Base-by-base conservation (phyloP, 179 eudicot species). In the Silene noctiflora region DNA sequence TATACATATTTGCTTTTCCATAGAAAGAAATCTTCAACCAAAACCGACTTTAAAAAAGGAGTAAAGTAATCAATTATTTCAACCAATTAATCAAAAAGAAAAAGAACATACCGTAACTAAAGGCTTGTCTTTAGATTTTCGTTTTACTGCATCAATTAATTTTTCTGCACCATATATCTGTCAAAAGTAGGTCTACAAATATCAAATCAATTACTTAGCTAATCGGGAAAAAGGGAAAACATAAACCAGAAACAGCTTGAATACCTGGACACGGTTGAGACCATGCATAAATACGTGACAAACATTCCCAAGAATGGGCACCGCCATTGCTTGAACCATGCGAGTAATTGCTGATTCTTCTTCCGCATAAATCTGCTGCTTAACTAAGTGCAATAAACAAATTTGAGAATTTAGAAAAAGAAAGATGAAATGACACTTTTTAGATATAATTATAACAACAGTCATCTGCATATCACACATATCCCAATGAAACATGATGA, bases 221-320 rank as follows among this genome's bases (percentile, higher is more conserved):
- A 25, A 71, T 4, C 24, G 24, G 1, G 9, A 11, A 44, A 39
- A 29, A 9, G 20, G 0, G 53, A 20, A 51, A 48, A 64, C 25
- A 17, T 46, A 42, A 33, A 44, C 35, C 58, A 9, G 65, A 3
- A 7, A n/a, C 6, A 58, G 63, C 19, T 29, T 22, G 60, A 66
- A 61, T 86, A 92, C 97, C 90, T 94, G 92, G 29, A 90, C 92
- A 55, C 83, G 86, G 69, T 94, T 94, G 39, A 94, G 86, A 44
- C 98, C 98, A 79, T 90, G 96, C 98, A 94, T 94, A 79, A 94
- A 94, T 58, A 94, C 96, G 83, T 90, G 90, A 76, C 98, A 94
- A 67, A 88, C 96, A 80, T 90, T 94, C 77, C 98, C 98, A 75
- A 94, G 76, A 69, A 94, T 85, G 75, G 98, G 98, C 76, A 90